Evolutionary conservation across 1,284 basidiomycete genomes (phyloP), one percentile per base, ranked within the genome.

Genomic region (Pseudomicrostroma phylloplanum): DNA sequence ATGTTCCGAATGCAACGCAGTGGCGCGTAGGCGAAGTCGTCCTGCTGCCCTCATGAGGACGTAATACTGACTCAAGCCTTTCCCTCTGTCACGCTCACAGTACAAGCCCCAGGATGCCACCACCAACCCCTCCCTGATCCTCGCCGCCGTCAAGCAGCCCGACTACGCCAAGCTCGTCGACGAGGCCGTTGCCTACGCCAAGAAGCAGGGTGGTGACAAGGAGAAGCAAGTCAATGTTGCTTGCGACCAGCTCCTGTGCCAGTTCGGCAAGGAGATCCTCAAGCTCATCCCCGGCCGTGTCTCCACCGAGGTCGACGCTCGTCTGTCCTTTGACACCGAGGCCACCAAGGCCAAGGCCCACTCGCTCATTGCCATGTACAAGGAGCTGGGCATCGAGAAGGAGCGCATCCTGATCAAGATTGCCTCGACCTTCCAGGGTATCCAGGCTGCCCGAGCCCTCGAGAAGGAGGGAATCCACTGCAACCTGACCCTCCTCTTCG

Each of bases 361-460:
- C 82, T 86, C 94, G 80, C 86, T 98, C 77, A 97, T 98, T 77
- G 86, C 86, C 42, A 88, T 98, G 67, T 99, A 99, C 85, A 86
- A 94, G 64, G 89, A 88, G 41, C 81, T 91, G 67, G 94, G 94
- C 68, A 86, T 98, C 82, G 83, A 86, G 80, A 91, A 90, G 82
- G 92, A 97, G 65, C 91, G 94, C 67, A 70, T 80, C 21, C 84
- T 98, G 76, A 96, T 98, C 88, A 98, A 98, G 85, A 96, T 99
- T 76, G 94, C 94, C 39, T 96, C 94, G 46, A 96, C 93, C 58
- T 99, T 91, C 91, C 94, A 97, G 82, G 96, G 94, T 83, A 98
- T 98, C 83, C 94, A 97, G 82, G 94, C 94, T 69, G 94, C 94
- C 56, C 87, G 91, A 69, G 89, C 94, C 82, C 89, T 99, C 74